Conservation (phyloP, 2,329 filamentous ascomycete genomes). For the Beauveria bassiana region DNA sequence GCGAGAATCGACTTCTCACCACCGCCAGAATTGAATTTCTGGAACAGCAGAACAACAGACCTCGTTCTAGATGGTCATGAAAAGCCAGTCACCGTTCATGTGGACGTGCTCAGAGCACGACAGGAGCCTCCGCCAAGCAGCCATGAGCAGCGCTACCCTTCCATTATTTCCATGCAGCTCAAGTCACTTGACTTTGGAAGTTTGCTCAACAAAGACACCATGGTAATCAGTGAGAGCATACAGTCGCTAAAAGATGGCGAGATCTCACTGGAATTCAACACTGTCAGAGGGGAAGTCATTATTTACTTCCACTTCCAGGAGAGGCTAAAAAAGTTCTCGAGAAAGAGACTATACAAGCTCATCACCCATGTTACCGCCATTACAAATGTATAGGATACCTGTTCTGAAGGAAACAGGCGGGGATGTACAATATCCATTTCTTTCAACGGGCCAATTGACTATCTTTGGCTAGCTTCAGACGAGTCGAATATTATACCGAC, state of each 20-base stretch:
- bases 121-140: not conserved
- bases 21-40: slow-evolving; percentile 44
- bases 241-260: not conserved
- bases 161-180: slow-evolving; percentile 34
- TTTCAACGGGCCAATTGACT: slow-evolving; percentile 36
- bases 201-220: slow-evolving; percentile 41
- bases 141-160: slow-evolving; percentile 18
- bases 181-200: slow-evolving; percentile 54
- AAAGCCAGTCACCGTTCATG: not conserved
- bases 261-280: slow-evolving; percentile 24
- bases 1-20: slow-evolving; percentile 48
- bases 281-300: slow-evolving; percentile 18
- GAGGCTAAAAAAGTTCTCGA: slow-evolving; percentile 11
- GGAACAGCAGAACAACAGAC: slow-evolving; percentile 22
- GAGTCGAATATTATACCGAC: slow-evolving; percentile 25
- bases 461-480: slow-evolving; percentile 33
- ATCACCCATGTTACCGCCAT: slow-evolving; percentile 39
- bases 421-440: slow-evolving; percentile 35
- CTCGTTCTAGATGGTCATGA: not conserved
- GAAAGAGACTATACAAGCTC: slow-evolving; percentile 29
- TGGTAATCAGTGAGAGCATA: slow-evolving; percentile 52
- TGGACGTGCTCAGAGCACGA: not conserved
- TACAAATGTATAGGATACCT: slow-evolving; percentile 31
- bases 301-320: slow-evolving; percentile 23
- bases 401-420: slow-evolving; percentile 21